phyloP scores from a whole-genome alignment of 2,329 filamentous ascomycete species.

The Tothia fuscella region DNA sequence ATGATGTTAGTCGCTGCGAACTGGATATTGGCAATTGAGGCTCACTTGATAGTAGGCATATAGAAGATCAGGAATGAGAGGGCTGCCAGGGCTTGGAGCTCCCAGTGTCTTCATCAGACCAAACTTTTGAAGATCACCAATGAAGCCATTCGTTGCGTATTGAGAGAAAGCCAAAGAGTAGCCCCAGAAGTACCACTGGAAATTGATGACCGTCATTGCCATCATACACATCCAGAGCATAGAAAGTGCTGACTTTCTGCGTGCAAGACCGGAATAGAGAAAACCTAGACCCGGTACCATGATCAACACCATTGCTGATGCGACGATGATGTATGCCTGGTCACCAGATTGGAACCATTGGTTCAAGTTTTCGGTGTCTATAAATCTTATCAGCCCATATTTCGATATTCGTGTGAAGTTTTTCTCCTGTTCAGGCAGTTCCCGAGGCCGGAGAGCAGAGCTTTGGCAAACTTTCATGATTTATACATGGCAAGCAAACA shows the following conservation, averaged over 20 bases:
- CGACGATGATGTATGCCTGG: conserved; percentile 83
- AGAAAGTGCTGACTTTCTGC: conserved; percentile 90
- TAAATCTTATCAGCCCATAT: conserved; percentile 7
- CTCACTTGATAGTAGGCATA: conserved; percentile 87
- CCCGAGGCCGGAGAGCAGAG: too few species aligned
- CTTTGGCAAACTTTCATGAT: too few species aligned
- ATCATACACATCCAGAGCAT: conserved; percentile 98
- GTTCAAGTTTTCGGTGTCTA: conserved; percentile 79
- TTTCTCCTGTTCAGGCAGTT: too few species aligned
- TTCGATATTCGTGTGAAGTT: too few species aligned
- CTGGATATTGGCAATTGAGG: background rate
- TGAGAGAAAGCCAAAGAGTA: conserved; percentile 88
- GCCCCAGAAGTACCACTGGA: conserved; percentile 99
- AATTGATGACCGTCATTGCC: conserved; percentile 78
- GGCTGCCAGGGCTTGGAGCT: conserved; percentile 74
- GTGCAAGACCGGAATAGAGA: conserved; percentile 93
- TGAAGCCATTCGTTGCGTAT: conserved; percentile 74
- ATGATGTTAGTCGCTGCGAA: conserved; percentile 14
- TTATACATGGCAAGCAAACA: background rate
- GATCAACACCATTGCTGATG: conserved; percentile 84
- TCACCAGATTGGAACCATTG: conserved; percentile 91
- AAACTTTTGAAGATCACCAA: conserved; percentile 82
- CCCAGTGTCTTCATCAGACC: conserved; percentile 77
- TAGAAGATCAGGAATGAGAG: conserved; percentile 76
- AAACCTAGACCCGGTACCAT: conserved; percentile 97